Conservation (phyloP, 768 basidiomycete genomes). For the Boletus edulis region DNA sequence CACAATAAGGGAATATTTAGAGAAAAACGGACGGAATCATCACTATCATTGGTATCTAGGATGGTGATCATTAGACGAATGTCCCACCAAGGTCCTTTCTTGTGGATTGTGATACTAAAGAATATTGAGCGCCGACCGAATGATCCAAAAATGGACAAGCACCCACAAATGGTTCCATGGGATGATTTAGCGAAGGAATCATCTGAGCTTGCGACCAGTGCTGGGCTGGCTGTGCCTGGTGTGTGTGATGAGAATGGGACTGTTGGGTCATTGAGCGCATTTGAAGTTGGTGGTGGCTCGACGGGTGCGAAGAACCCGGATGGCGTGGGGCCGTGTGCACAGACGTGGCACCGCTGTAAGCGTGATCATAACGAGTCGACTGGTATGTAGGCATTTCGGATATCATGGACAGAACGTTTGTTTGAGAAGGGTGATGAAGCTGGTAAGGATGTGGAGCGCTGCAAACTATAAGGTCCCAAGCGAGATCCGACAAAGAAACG, state of each 20-base stretch:
- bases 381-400: slow-evolving; percentile 57
- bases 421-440: slow-evolving; percentile 38
- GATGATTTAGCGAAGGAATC: slow-evolving; percentile 42
- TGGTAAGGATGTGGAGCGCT: slow-evolving; percentile 46
- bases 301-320: slow-evolving; percentile 28
- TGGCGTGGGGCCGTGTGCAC: slow-evolving; percentile 40
- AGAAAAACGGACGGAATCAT: slow-evolving; percentile 29
- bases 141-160: background rate
- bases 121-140: slow-evolving; percentile 10
- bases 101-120: slow-evolving; percentile 34
- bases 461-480: slow-evolving; percentile 17
- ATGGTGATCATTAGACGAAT: slow-evolving; percentile 45
- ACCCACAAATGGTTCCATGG: slow-evolving; percentile 68
- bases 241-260: slow-evolving; percentile 31
- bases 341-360: slow-evolving; percentile 38
- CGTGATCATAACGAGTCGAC: slow-evolving; percentile 49
- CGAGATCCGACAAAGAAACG: background rate
- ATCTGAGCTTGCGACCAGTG: slow-evolving; percentile 55
- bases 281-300: slow-evolving; percentile 36
- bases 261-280: slow-evolving; percentile 52
- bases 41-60: slow-evolving; percentile 50
- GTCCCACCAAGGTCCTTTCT: slow-evolving; percentile 49
- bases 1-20: slow-evolving; percentile 41
- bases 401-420: slow-evolving; percentile 53
- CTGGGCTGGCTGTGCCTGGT: slow-evolving; percentile 28